These are phyloP conservation scores for Umbelopsis sp. DNA, from an alignment of 192 early-diverging fungal genomes.

Conservation along the genomic window DNA sequence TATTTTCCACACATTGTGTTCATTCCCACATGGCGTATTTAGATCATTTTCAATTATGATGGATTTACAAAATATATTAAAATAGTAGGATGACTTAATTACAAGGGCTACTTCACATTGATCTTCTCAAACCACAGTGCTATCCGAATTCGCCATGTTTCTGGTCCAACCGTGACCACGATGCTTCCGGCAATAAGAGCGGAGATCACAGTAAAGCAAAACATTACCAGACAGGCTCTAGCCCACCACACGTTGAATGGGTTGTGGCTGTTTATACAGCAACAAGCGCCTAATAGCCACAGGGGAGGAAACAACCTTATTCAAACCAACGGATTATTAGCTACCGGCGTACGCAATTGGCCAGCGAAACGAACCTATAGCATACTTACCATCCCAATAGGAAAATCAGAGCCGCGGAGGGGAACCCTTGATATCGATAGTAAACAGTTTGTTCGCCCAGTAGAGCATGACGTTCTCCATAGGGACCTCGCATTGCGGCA, in stretches of 20 bases:
- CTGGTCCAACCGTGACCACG: not conserved
- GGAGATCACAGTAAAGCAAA: not conserved
- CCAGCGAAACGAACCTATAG: not conserved
- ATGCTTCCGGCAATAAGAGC: not conserved
- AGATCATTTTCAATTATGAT: not conserved
- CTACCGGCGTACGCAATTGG: not conserved
- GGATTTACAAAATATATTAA: not conserved
- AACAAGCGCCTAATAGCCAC: slow-evolving; percentile 21
- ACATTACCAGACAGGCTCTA: slow-evolving; percentile 15
- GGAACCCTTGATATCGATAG: slow-evolving; percentile 11
- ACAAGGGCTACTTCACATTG: not conserved
- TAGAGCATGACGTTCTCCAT: not conserved
- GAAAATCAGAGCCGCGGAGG: slow-evolving; percentile 11
- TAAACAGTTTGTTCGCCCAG: not conserved
- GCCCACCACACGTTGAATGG: slow-evolving; percentile 18
- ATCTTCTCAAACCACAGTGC: not conserved
- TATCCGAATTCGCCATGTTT: slow-evolving; percentile 2
- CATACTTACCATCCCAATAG: slow-evolving; percentile 15
- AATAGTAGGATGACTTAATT: not conserved
- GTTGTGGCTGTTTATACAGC: slow-evolving; percentile 11
- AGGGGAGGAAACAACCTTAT: slow-evolving; percentile 11
- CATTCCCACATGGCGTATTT: no score
- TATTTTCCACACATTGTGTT: no score
- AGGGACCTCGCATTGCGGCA: not conserved
- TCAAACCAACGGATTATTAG: no score